phyloP scores from a whole-genome alignment of 2,329 filamentous ascomycete genomes.

The Aureobasidium musti region DNA sequence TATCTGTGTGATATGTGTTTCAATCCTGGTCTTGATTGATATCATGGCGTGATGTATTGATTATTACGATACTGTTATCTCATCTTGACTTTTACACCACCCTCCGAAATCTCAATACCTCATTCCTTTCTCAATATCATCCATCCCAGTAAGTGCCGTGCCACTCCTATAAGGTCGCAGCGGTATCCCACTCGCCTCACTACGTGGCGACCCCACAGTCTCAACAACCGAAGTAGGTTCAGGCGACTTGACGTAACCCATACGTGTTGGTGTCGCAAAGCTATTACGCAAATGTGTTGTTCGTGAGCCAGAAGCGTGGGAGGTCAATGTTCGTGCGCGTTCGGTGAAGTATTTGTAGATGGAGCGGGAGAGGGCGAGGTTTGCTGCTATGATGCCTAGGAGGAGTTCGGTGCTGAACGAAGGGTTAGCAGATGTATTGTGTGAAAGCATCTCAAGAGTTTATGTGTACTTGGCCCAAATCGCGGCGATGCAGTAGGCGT shows the following conservation, averaged over 20 bases:
- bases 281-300: conserved; percentile 8
- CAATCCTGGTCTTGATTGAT: too few relatives aligned
- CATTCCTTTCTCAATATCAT: neutral
- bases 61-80: neutral
- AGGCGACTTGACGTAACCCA: conserved; percentile 19
- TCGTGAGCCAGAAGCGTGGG: neutral
- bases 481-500: conserved; percentile 37
- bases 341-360: conserved; percentile 28
- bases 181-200: conserved; percentile 2
- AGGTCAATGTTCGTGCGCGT: neutral
- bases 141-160: neutral
- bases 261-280: neutral
- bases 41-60: too few relatives aligned
- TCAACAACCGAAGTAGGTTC: neutral
- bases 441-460: too few relatives aligned
- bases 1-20: too few relatives aligned
- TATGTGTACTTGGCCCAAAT: conserved; percentile 33
- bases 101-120: neutral
- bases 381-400: conserved; percentile 39
- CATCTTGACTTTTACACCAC: too few relatives aligned
- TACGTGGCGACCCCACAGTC: neutral
- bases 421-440: too few relatives aligned
- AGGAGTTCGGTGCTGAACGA: conserved; percentile 35
- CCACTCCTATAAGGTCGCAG: neutral
- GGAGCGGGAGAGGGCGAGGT: conserved; percentile 34